Evolutionary conservation across 2,329 filamentous ascomycete genomes (phyloP).

Genomic region (Knufia fluminis): DNA sequence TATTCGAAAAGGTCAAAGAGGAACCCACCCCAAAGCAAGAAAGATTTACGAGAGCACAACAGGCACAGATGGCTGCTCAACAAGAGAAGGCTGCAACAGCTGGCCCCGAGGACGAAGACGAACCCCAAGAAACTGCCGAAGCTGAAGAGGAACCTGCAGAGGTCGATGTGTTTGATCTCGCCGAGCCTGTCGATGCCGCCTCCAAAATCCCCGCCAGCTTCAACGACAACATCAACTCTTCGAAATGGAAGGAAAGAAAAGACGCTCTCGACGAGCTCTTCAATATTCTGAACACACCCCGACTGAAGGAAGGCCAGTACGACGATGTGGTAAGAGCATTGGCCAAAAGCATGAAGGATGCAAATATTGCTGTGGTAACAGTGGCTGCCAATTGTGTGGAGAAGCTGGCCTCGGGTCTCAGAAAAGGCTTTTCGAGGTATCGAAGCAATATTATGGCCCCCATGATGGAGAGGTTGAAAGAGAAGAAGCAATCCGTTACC

Average conservation of each 20-base stretch:
- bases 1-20: constrained; percentile 87
- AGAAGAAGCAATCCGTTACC: constrained; percentile 84
- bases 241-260: constrained; percentile 98
- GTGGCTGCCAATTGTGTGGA: constrained; percentile 91
- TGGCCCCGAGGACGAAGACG: constrained; percentile 47
- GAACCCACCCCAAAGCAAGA: constrained; percentile 85
- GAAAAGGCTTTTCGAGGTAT: constrained; percentile 70
- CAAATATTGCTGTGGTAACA: constrained; percentile 89
- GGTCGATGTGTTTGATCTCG: constrained; percentile 68
- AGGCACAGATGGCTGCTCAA: constrained; percentile 68
- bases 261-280: constrained; percentile 80
- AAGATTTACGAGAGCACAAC: constrained; percentile 76
- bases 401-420: constrained; percentile 73
- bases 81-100: constrained; percentile 50
- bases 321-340: constrained; percentile 73
- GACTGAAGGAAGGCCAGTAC: constrained; percentile 85
- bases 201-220: constrained; percentile 75
- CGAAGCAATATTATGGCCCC: constrained; percentile 71
- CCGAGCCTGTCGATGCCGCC: constrained; percentile 78
- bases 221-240: constrained; percentile 70
- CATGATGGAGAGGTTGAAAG: constrained; percentile 91
- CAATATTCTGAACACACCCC: constrained; percentile 67
- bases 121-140: constrained; percentile 45
- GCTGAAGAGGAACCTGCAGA: constrained; percentile 57
- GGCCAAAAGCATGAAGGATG: constrained; percentile 97